phyloP scores from a whole-genome alignment of 2,329 filamentous ascomycete species.

The Sclerotinia spermophila region DNA sequence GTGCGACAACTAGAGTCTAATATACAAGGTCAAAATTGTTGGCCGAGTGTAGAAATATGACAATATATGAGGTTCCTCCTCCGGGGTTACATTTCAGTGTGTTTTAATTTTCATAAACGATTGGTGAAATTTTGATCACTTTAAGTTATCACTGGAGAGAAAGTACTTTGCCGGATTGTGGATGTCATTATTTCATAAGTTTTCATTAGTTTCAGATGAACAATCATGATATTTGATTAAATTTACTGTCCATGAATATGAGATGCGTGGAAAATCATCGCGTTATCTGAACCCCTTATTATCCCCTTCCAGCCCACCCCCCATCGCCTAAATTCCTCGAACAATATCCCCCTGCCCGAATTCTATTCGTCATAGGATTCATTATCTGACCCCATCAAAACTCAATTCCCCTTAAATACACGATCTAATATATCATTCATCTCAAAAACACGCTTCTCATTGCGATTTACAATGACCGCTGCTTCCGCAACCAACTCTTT shows the following conservation, averaged over 20 bases:
- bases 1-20: fast-evolving
- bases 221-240: neutral
- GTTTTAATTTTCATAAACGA: neutral
- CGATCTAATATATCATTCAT: neutral
- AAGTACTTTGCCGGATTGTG: neutral
- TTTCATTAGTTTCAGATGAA: too few relatives aligned
- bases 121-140: neutral
- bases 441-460: neutral
- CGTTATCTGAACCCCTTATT: neutral
- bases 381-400: too few relatives aligned
- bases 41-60: fast-evolving
- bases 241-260: neutral
- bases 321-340: neutral
- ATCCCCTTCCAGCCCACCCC: neutral
- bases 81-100: neutral
- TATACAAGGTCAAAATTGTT: neutral
- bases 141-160: neutral
- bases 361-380: fast-evolving
- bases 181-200: neutral
- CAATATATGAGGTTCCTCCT: fast-evolving
- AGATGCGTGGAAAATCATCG: neutral
- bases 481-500: neutral
- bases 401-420: neutral
- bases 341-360: neutral
- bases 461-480: neutral